Conservation (phyloP, 106 monocot genomes). For the Allium cepa region DNA sequence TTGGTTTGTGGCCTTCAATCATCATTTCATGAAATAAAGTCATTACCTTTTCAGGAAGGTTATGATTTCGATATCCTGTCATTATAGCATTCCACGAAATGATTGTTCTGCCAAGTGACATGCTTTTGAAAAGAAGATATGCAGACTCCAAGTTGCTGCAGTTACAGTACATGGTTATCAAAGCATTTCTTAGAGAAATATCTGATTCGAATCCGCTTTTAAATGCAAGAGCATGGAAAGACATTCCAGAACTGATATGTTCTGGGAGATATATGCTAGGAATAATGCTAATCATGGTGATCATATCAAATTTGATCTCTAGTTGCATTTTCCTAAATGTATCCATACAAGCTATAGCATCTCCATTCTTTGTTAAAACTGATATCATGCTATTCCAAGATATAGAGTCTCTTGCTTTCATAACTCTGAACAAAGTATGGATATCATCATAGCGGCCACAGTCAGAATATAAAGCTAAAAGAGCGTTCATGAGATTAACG, state of each 20-base stretch:
- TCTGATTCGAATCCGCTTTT: slow-evolving; percentile 43
- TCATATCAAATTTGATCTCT: slow-evolving; percentile 36
- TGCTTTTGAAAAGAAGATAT: slow-evolving; percentile 23
- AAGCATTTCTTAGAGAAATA: slow-evolving; percentile 43
- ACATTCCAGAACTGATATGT: slow-evolving; percentile 23
- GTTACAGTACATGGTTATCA: slow-evolving; percentile 62
- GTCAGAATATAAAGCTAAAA: slow-evolving; percentile 45
- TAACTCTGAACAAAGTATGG: slow-evolving; percentile 29
- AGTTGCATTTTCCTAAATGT: slow-evolving; percentile 29
- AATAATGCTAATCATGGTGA: slow-evolving; percentile 52
- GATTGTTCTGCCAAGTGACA: slow-evolving; percentile 23
- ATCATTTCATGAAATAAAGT: slow-evolving; percentile 34
- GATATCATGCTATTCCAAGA: slow-evolving; percentile 73
- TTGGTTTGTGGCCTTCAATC: slow-evolving; percentile 23
- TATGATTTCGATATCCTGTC: slow-evolving; percentile 46
- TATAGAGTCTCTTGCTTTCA: slow-evolving; percentile 28
- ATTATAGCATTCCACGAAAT: slow-evolving; percentile 62
- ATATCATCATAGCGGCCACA: slow-evolving; percentile 17
- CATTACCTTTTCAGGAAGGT: slow-evolving; percentile 22
- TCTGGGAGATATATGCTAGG: slow-evolving; percentile 18
- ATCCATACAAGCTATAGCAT: slow-evolving; percentile 10
- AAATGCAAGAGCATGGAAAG: slow-evolving; percentile 39
- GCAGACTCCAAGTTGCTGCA: slow-evolving; percentile 22
- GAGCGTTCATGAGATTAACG: slow-evolving; percentile 36
- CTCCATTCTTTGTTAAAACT: slow-evolving; percentile 23